Percentiles rank a stretch among this genome's conserved stretches.
Conservation (phyloP, 1,139 yeast genomes). For the Lodderomyces orthopsilosis region DNA sequence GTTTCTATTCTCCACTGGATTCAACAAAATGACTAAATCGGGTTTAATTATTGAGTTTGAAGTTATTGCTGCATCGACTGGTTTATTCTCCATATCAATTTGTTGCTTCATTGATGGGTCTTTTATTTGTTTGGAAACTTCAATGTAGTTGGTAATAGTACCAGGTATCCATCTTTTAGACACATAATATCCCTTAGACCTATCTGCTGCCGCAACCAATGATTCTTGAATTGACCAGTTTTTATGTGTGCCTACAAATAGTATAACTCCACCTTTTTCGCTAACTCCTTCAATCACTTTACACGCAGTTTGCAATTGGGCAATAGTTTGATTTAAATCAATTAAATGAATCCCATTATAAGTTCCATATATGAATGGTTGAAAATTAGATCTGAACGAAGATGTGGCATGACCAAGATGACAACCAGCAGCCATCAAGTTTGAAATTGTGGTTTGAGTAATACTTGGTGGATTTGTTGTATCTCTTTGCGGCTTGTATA, state of each 20-base stretch:
- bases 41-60: conserved; percentile 63
- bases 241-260: conserved; percentile 81
- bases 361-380: conserved; percentile 83
- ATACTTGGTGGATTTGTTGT: conserved; percentile 56
- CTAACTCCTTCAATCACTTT: conserved; percentile 79
- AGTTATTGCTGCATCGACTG: conserved; percentile 50
- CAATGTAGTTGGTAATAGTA: conserved; percentile 80
- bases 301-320: conserved; percentile 74
- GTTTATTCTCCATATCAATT: conserved; percentile 46
- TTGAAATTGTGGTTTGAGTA: conserved; percentile 59
- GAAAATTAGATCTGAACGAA: conserved; percentile 79
- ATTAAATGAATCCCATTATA: conserved; percentile 88
- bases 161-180: conserved; percentile 94
- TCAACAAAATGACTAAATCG: conserved; percentile 79
- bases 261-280: conserved; percentile 77
- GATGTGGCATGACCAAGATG: conserved; percentile 89
- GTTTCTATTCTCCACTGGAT: conserved; percentile 84
- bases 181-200: conserved; percentile 79
- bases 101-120: conserved; percentile 49
- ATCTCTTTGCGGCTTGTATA: conserved; percentile 70
- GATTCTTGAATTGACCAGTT: conserved; percentile 67
- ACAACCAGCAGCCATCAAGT: conserved; percentile 86
- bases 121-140: conserved; percentile 72
- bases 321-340: conserved; percentile 79
- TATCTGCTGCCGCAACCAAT: conserved; percentile 74